These are phyloP conservation scores for Penicillium digitatum DNA, from an alignment of 2,329 filamentous ascomycete genomes.

Conservation along the genomic window DNA sequence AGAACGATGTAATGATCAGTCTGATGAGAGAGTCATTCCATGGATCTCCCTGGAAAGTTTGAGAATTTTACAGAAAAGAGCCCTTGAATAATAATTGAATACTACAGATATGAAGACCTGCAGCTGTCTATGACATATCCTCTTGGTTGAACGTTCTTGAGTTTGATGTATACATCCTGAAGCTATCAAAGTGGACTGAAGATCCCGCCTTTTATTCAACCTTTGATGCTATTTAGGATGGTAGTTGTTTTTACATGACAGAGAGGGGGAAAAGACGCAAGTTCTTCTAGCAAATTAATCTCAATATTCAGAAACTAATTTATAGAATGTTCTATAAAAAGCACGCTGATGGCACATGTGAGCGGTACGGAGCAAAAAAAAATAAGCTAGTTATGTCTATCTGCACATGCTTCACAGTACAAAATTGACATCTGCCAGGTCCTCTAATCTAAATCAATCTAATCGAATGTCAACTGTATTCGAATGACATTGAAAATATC, in stretches of 20 bases:
- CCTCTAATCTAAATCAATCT: neutral
- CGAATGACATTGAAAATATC: neutral
- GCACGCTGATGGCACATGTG: neutral
- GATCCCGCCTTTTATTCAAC: neutral
- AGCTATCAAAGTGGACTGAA: neutral
- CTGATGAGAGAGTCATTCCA: neutral
- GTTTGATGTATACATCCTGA: neutral
- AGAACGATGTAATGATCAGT: neutral
- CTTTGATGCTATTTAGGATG: neutral
- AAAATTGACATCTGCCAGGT: neutral
- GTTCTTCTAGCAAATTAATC: neutral
- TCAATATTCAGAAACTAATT: neutral
- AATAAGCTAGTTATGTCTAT: neutral
- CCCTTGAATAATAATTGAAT: no score
- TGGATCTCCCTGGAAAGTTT: neutral
- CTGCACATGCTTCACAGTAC: neutral
- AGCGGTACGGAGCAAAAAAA: neutral
- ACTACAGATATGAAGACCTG: no score
- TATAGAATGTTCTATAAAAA: conserved; percentile 9
- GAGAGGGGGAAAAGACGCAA: neutral
- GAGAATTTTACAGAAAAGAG: neutral
- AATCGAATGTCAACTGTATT: neutral
- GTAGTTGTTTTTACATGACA: neutral
- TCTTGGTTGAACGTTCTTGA: no score
- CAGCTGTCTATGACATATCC: no score